Base-by-base conservation (phyloP, 495 filamentous ascomycete species). In the Cercophora sp. region DNA sequence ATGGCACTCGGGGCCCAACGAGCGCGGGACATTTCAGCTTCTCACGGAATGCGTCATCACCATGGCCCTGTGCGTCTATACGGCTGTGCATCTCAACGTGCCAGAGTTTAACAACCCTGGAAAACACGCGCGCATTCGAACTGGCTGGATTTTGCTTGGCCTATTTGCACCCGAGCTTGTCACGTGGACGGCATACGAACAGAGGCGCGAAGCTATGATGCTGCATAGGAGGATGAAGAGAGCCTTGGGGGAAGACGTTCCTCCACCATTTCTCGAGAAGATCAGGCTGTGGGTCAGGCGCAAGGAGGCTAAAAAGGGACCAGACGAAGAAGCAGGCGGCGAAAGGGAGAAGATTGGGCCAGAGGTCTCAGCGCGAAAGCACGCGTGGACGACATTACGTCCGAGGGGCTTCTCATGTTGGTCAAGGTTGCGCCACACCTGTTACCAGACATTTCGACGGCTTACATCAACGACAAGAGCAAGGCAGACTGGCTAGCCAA, bases 401-500 rank as follows among this genome's bases (percentile, higher is more conserved):
- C 29, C 29, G 13, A 13, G 29, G 29, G 29, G 29, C 29, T 32
- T 6, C 13, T 6, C 29, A 6, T 32, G 6, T 13, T 32, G 29
- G 29, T 13, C 29, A 13, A 32, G 29, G 13, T 6, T 32, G 6
- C 8, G 8, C 29, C 29, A 6, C 8, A 32, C 6, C 29, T 32
- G 8, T 6, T 32, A 6, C 29, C 29, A 32, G 13, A 32, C 29
- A 32, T 32, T 13, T 32, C 29, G 29, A 6, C 29, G 13, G 13
- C 29, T 13, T 13, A 6, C 29, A 32, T 32, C 29, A 13, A 32
- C 13, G 29, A 32, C 29, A 32, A 32, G 29, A 32, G 13, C 29
- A 32, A 32, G 13, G 29, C 13, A 6, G 13, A 13, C 31, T 11
- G 13, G 4, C 46, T 68, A 1, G 63, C 68, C 3, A 75, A 75